Percentiles rank a stretch among this genome's conserved stretches.
Conservation (phyloP, 192 early-diverging fungal genomes). For the Coemansia sp. region DNA sequence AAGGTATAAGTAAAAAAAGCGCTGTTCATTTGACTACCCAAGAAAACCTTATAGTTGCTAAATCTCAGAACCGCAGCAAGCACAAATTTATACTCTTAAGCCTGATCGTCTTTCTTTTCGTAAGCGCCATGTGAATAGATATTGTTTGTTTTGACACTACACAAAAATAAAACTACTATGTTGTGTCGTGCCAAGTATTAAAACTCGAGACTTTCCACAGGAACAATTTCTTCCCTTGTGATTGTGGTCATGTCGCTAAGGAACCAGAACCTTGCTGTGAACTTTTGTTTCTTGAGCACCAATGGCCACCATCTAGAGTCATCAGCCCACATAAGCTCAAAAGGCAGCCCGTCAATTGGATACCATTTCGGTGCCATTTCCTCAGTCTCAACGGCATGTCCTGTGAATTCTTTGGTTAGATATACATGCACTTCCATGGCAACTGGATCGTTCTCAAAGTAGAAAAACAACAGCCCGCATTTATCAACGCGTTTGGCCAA, state of each 20-base stretch:
- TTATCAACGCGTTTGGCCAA: constrained; percentile 40
- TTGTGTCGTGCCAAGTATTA: background rate
- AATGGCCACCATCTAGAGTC: constrained; percentile 66
- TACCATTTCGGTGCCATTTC: constrained; percentile 82
- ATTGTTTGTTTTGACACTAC: background rate
- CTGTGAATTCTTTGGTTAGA: constrained; percentile 43
- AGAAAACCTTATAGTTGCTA: no score
- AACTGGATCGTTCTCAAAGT: constrained; percentile 62
- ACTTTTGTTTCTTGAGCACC: constrained; percentile 40
- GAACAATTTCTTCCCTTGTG: constrained; percentile 17
- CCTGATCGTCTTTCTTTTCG: background rate
- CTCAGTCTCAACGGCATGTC: constrained; percentile 62
- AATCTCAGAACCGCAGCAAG: background rate
- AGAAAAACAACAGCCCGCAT: constrained; percentile 62
- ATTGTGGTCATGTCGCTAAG: constrained; percentile 41
- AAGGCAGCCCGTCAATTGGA: constrained; percentile 58
- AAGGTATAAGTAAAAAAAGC: no score
- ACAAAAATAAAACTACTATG: background rate
- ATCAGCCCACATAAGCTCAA: constrained; percentile 71
- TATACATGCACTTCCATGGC: constrained; percentile 71
- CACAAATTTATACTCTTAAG: background rate
- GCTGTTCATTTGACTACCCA: no score
- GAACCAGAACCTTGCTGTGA: constrained; percentile 58
- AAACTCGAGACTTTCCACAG: background rate
- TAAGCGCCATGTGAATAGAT: background rate